Conservation (phyloP, 2,329 filamentous ascomycete species). For the Sporothrix inflata region DNA sequence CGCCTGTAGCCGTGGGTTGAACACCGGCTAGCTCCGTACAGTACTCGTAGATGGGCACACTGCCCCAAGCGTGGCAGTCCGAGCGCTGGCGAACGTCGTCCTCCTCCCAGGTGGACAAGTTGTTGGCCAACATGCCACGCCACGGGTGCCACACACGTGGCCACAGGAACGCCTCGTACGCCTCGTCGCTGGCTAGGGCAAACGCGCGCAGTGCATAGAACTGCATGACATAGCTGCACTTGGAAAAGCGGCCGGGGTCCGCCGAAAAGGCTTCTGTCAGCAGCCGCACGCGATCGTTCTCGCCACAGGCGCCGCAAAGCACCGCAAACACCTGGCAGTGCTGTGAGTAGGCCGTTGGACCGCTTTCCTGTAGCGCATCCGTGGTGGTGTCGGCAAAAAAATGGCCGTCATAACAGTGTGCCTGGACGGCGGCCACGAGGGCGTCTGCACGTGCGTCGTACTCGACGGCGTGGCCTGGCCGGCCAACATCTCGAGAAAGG, state of each 20-base stretch:
- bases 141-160: conserved; percentile 42
- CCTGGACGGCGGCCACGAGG: conserved; percentile 37
- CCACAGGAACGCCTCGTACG: conserved; percentile 44
- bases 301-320: conserved; percentile 39
- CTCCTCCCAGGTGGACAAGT: conserved; percentile 48
- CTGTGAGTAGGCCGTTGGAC: conserved; percentile 38
- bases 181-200: conserved; percentile 38
- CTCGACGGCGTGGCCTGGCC: conserved; percentile 41
- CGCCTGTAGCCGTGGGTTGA: conserved; percentile 32
- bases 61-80: conserved; percentile 51
- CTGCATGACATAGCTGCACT: conserved; percentile 46
- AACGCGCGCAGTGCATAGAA: conserved; percentile 48
- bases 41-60: conserved; percentile 48
- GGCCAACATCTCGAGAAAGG: conserved; percentile 41
- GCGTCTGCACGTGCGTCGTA: conserved; percentile 38
- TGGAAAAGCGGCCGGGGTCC: conserved; percentile 37
- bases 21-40: conserved; percentile 43
- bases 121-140: conserved; percentile 44
- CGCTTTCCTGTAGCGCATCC: conserved; percentile 36
- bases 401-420: conserved; percentile 42
- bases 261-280: conserved; percentile 39
- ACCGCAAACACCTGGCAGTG: conserved; percentile 46
- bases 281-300: conserved; percentile 34
- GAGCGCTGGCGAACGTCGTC: conserved; percentile 48
- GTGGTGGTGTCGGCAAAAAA: conserved; percentile 40